Evolutionary conservation across 306 rosid genomes (phyloP).

Genomic region (Aeschynomene evenia): DNA sequence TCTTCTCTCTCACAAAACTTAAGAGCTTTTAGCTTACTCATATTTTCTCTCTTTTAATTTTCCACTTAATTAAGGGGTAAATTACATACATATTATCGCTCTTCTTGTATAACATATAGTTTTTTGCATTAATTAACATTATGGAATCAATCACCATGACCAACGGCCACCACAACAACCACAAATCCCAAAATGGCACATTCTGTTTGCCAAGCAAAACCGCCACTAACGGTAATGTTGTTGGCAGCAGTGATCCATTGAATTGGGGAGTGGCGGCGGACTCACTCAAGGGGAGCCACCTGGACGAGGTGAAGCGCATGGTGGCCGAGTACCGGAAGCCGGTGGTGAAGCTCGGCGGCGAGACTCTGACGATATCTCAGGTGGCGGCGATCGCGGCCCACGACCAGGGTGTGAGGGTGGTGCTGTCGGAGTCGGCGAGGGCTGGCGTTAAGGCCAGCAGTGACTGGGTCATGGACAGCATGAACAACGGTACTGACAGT

Average conservation of each 20-base stretch:
- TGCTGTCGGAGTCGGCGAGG: conserved; percentile 64
- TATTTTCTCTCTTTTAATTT: neutral
- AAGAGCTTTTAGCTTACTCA: neutral
- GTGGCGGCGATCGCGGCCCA: conserved; percentile 74
- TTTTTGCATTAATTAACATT: neutral
- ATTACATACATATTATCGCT: neutral
- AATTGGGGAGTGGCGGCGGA: conserved; percentile 76
- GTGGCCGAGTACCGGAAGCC: conserved; percentile 71
- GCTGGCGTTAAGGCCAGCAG: conserved; percentile 89
- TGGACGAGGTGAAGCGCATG: conserved; percentile 89
- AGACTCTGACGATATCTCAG: conserved; percentile 69
- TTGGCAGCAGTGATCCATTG: conserved; percentile 46
- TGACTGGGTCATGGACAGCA: conserved; percentile 86
- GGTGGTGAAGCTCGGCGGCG: conserved; percentile 64
- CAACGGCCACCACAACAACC: conserved; percentile 21
- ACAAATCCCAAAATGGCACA: conserved; percentile 40
- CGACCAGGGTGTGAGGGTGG: conserved; percentile 43
- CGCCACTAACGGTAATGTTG: neutral
- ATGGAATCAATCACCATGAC: conserved; percentile 43
- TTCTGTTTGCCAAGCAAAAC: conserved; percentile 30
- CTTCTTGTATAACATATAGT: neutral
- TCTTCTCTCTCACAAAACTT: neutral
- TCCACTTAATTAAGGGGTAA: neutral
- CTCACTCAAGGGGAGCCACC: conserved; percentile 67
- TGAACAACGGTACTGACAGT: conserved; percentile 74